Percentiles rank a stretch among this genome's conserved stretches.
Conservation (phyloP, 2,329 filamentous ascomycete species). For the Penicillium sp. region DNA sequence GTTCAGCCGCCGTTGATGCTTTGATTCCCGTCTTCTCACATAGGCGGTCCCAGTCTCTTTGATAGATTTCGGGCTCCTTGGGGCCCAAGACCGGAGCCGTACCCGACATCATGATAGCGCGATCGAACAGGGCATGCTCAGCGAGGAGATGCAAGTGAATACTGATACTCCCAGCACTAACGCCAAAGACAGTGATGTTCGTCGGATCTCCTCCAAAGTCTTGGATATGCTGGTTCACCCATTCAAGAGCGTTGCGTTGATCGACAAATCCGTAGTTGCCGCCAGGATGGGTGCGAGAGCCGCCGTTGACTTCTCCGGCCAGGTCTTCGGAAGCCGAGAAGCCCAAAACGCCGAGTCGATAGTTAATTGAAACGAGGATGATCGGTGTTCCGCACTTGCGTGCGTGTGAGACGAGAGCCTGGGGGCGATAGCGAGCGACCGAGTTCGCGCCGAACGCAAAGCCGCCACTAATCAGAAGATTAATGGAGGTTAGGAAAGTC, state of each 20-base stretch:
- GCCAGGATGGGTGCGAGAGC: neutral
- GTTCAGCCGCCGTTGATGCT: neutral
- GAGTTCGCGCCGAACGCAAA: constrained; percentile 17
- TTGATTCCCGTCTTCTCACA: constrained; percentile 8
- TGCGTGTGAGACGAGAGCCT: constrained; percentile 5
- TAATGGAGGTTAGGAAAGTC: neutral
- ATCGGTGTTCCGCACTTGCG: constrained; percentile 7
- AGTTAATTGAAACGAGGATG: constrained; percentile 10
- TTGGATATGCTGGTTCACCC: constrained; percentile 13
- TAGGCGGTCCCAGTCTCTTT: constrained; percentile 6
- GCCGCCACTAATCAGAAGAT: constrained; percentile 6
- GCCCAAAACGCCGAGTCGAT: constrained; percentile 13
- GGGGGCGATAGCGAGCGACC: constrained; percentile 11
- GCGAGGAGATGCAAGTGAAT: constrained; percentile 15
- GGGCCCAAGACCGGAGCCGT: constrained; percentile 8
- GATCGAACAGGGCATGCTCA: constrained; percentile 9
- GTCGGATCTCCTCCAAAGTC: constrained; percentile 12
- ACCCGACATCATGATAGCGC: constrained; percentile 18
- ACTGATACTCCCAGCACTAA: constrained; percentile 14
- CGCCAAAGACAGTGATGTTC: constrained; percentile 13
- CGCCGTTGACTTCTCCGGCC: constrained; percentile 4
- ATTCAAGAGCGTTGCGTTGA: constrained; percentile 15
- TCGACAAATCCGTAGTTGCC: constrained; percentile 14
- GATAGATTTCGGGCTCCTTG: neutral
- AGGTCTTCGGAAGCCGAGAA: constrained; percentile 11